phyloP scores from a whole-genome alignment of 306 rosid species.

The Rosa rugosa region DNA sequence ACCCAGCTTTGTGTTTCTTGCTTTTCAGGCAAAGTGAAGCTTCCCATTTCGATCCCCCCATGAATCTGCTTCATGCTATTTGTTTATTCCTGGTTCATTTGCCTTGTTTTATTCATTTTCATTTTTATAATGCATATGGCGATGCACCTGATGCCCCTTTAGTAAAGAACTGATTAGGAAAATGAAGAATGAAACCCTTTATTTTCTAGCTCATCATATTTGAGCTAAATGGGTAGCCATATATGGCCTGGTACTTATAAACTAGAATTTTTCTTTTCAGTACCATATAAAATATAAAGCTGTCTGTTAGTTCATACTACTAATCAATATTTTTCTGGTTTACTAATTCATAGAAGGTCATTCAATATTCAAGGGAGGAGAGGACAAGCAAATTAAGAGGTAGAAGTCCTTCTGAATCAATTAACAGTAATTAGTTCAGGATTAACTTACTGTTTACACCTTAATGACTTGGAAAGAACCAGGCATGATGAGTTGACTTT shows the following conservation, averaged over 20 bases:
- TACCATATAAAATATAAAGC: too few species aligned
- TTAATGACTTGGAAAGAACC: conserved; percentile 20
- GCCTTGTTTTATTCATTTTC: not conserved
- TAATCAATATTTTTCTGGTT: not conserved
- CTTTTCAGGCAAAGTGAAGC: conserved; percentile 22
- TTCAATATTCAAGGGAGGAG: not conserved
- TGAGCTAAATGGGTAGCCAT: too few species aligned
- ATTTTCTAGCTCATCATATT: not conserved
- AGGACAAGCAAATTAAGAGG: not conserved
- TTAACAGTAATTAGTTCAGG: not conserved
- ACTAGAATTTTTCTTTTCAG: too few species aligned
- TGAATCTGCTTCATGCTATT: not conserved
- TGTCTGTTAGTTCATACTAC: too few species aligned
- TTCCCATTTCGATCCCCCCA: conserved; percentile 3
- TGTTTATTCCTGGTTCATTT: not conserved
- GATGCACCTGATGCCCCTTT: not conserved
- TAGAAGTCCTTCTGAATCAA: not conserved
- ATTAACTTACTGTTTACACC: not conserved
- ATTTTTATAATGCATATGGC: not conserved
- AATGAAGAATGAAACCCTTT: not conserved
- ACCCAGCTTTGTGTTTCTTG: conserved; percentile 9
- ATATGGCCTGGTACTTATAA: too few species aligned
- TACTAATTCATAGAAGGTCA: not conserved
- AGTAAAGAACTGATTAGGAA: not conserved
- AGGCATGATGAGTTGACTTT: conserved; percentile 10